Evolutionary conservation across 768 basidiomycete species (phyloP).

Genomic region (Tephrocybe sp.): DNA sequence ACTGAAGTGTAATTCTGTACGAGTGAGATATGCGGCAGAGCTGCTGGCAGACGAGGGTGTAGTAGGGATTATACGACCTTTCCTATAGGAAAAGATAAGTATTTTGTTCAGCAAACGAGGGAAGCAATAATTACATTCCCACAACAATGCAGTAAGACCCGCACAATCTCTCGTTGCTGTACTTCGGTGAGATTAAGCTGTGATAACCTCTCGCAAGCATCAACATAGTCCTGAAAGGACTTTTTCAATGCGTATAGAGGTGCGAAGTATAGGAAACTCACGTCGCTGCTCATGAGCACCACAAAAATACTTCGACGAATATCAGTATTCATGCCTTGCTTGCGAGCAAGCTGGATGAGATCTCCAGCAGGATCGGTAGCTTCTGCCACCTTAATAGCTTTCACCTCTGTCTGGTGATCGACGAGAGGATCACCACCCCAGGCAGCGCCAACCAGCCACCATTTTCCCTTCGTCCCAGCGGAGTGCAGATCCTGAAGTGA

Average conservation of each 20-base stretch:
- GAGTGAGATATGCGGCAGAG: slow-evolving; percentile 79
- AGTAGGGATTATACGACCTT: slow-evolving; percentile 93
- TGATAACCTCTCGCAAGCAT: slow-evolving; percentile 88
- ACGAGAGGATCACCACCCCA: slow-evolving; percentile 92
- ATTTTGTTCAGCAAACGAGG: background rate
- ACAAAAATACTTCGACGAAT: slow-evolving; percentile 90
- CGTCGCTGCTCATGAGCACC: slow-evolving; percentile 94
- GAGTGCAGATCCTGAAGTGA: slow-evolving; percentile 83
- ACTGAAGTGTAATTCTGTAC: slow-evolving; percentile 91
- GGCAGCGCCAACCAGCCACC: slow-evolving; percentile 98
- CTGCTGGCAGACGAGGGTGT: slow-evolving; percentile 84
- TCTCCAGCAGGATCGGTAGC: slow-evolving; percentile 30
- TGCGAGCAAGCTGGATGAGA: slow-evolving; percentile 79
- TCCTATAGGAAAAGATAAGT: slow-evolving; percentile 50
- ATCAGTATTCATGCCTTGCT: slow-evolving; percentile 99
- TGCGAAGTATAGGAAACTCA: slow-evolving; percentile 34
- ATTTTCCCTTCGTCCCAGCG: slow-evolving; percentile 87
- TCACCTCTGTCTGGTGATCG: slow-evolving; percentile 54
- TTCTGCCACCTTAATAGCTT: slow-evolving; percentile 21
- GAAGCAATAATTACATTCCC: slow-evolving; percentile 63
- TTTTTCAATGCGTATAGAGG: background rate
- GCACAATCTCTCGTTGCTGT: slow-evolving; percentile 94
- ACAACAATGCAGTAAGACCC: slow-evolving; percentile 90
- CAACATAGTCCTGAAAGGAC: slow-evolving; percentile 80
- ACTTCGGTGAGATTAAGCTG: slow-evolving; percentile 83